Percentiles rank a stretch among this genome's conserved stretches.
Conservation (phyloP, 257 asterid genomes). For the Penstemon barbatus region DNA sequence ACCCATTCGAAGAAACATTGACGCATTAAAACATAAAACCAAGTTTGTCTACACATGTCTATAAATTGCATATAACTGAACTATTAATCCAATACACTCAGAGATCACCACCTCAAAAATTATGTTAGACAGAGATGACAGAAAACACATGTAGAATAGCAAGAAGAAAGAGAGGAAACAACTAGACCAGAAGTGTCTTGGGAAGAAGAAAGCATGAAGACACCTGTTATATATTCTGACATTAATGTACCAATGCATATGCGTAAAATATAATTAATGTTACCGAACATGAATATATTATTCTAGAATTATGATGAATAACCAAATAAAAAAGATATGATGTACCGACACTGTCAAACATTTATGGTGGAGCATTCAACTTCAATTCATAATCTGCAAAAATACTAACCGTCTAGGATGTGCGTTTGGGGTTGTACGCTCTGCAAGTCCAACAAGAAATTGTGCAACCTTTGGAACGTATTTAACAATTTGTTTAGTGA, state of each 20-base stretch:
- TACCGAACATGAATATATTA: no score
- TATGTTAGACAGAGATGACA: neutral
- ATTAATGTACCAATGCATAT: neutral
- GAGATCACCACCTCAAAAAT: neutral
- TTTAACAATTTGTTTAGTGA: constrained; percentile 12
- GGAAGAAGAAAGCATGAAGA: constrained; percentile 9
- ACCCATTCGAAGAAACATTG: neutral
- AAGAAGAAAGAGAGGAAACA: neutral
- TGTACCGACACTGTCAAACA: neutral
- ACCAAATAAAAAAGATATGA: neutral
- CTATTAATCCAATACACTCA: neutral
- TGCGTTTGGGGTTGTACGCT: constrained; percentile 70
- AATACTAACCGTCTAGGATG: constrained; percentile 73
- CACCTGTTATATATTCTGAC: neutral
- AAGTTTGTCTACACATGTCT: constrained; percentile 2
- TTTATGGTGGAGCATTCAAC: constrained; percentile 8
- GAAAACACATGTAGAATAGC: constrained; percentile 4
- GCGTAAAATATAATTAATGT: neutral
- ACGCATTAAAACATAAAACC: neutral
- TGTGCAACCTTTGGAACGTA: constrained; percentile 69
- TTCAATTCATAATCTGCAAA: constrained; percentile 16
- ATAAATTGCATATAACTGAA: neutral
- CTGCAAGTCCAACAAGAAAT: constrained; percentile 91
- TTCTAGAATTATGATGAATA: neutral
- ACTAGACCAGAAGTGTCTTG: neutral